These are phyloP conservation scores for Rhynchospora breviuscula DNA, from an alignment of 176 grass and related monocot species.

Conservation along the genomic window DNA sequence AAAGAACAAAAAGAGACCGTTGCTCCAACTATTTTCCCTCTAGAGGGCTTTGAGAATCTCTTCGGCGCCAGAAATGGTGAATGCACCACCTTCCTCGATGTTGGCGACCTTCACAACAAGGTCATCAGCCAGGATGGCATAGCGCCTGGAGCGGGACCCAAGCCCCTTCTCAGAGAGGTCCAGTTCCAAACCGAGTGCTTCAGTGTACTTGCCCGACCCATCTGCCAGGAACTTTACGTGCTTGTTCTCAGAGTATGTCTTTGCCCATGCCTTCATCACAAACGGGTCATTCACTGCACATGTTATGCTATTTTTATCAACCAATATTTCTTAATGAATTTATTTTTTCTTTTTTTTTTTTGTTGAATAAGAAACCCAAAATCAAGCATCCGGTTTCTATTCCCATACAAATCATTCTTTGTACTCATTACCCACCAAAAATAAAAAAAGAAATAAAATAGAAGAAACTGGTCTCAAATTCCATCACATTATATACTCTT, in stretches of 20 bases:
- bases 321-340: not conserved
- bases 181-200: constrained; percentile 75
- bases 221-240: constrained; percentile 95
- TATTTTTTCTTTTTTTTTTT: not conserved
- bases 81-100: constrained; percentile 83
- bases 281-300: constrained; percentile 74
- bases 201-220: constrained; percentile 68
- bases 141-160: constrained; percentile 66
- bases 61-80: constrained; percentile 89
- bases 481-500: not conserved
- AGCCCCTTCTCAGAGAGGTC: constrained; percentile 85
- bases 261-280: constrained; percentile 96
- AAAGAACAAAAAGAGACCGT: not conserved
- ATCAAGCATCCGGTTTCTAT: not conserved
- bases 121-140: constrained; percentile 67
- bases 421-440: not conserved
- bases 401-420: not conserved
- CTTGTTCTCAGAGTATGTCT: constrained; percentile 91
- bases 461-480: not conserved
- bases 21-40: not conserved
- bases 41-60: constrained; percentile 87
- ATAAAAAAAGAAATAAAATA: not conserved
- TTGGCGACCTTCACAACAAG: constrained; percentile 75
- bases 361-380: not conserved
- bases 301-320: not conserved